These are phyloP conservation scores for Talaromyces sp. DNA, from an alignment of 2,329 filamentous ascomycete genomes.

Conservation along the genomic window DNA sequence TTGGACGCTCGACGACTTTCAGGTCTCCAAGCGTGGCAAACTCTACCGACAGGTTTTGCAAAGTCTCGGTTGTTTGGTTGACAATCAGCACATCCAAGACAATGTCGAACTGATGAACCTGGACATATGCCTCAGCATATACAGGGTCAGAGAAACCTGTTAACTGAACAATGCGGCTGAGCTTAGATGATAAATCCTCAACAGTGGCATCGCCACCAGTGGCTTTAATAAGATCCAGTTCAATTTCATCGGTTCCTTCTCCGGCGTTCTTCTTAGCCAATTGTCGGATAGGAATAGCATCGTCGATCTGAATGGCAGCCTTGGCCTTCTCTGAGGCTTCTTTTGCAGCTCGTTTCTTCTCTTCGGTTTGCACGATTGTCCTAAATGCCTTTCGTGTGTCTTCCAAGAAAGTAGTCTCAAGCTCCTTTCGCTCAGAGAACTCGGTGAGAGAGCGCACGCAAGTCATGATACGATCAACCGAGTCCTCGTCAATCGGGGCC, in stretches of 20 bases:
- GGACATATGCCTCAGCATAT: conserved; percentile 98
- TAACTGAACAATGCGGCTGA: conserved; percentile 92
- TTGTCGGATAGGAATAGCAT: conserved; percentile 88
- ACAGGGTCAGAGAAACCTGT: conserved; percentile 98
- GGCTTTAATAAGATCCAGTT: conserved; percentile 85
- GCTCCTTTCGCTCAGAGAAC: conserved; percentile 80
- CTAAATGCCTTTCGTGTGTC: conserved; percentile 95
- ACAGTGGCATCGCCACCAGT: conserved; percentile 81
- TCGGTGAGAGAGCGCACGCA: conserved; percentile 90
- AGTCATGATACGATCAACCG: conserved; percentile 96
- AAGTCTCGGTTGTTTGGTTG: conserved; percentile 92
- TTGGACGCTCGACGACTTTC: conserved; percentile 94
- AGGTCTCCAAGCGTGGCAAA: conserved; percentile 97
- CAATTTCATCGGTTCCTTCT: conserved; percentile 79
- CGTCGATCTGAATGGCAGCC: conserved; percentile 89
- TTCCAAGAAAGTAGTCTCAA: conserved; percentile 87
- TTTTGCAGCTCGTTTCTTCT: conserved; percentile 95
- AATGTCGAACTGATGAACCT: conserved; percentile 98
- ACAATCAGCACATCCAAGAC: conserved; percentile 93
- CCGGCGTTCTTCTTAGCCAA: conserved; percentile 82
- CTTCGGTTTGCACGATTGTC: conserved; percentile 93
- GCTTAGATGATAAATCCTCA: conserved; percentile 87
- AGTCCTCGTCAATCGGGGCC: conserved; percentile 94
- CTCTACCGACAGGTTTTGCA: conserved; percentile 95
- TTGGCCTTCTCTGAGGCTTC: conserved; percentile 90